Evolutionary conservation across 768 basidiomycete genomes (phyloP), one percentile per base, ranked within the genome.

Genomic region (Zangia roseola): DNA sequence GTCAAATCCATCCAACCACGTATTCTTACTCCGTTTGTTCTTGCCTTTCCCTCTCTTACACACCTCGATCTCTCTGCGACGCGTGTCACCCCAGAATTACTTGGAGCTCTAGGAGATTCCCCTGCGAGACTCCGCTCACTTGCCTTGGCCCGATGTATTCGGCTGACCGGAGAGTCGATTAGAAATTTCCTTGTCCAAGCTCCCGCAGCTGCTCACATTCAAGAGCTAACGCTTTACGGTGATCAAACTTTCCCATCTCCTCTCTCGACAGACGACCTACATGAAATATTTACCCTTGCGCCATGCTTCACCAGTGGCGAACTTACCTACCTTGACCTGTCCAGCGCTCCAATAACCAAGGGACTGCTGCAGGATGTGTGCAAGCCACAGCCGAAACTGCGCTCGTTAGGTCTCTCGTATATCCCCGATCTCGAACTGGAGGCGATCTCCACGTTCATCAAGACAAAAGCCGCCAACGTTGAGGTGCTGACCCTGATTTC

Each of bases 41-140:
- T 87, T 33, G 83, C 91, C 1, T 92, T 91, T 71, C 91, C 92
- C 1, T 80, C 80, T 36, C 82, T 97, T 19, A 92, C 91, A 14
- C 88, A 93, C 62, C 83, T 97, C 59, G 92, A 97, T 65, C 79
- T 97, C 23, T 94, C 93, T 3, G 87, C 88, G 46, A 97, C 93
- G n/a, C 86, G 89, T 6, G 78, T 80, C 30, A 81, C 81, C 1
- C 81, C 89, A 4, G 84, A 91, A 26, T 79, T 97, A 9, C 82
- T 98, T 9, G 68, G 74, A 24, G 69, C 78, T 0, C 75, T 97
- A 13, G 81, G 82, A 1, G 69, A 76, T 23, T 87, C 88, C 4
- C 84, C 84, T 24, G 69, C 91, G 52, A 81, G 78, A 23, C 76
- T 99, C 34, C 77, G 78, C 50, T 88, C 91, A 0, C 79, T 99